Percentiles rank a stretch among this genome's conserved stretches.
Evolutionary conservation across 2,329 filamentous ascomycete genomes (phyloP).

Genomic region (Arachnomyces sp.): DNA sequence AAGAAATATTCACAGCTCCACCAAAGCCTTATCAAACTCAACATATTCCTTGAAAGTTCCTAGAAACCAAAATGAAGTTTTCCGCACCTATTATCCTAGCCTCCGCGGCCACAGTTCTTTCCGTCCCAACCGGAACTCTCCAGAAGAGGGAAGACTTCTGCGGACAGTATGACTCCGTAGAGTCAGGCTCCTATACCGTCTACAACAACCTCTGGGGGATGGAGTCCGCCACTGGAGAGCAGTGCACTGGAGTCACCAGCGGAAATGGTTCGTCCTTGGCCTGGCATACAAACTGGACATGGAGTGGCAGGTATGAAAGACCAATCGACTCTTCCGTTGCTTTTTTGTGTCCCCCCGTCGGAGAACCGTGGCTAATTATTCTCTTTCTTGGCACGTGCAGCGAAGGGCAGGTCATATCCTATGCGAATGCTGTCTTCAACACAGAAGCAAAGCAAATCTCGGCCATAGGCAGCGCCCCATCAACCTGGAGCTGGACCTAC

Average conservation of each 20-base stretch:
- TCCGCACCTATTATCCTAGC: not conserved
- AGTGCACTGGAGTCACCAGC: constrained; percentile 38
- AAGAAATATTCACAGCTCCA: too few relatives aligned
- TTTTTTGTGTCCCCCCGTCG: too few relatives aligned
- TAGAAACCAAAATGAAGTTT: constrained; percentile 2
- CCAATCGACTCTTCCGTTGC: not conserved
- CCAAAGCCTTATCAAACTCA: too few relatives aligned
- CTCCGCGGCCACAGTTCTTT: not conserved
- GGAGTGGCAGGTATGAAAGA: constrained; percentile 30
- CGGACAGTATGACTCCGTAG: constrained; percentile 32
- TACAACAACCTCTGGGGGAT: constrained; percentile 50
- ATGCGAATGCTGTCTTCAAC: constrained; percentile 36
- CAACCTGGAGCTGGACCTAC: constrained; percentile 45
- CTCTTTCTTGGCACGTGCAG: too few relatives aligned
- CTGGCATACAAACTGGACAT: constrained; percentile 41
- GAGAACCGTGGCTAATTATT: too few relatives aligned
- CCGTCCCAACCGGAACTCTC: not conserved
- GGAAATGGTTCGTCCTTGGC: constrained; percentile 28
- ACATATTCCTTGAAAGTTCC: too few relatives aligned
- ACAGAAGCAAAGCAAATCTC: constrained; percentile 28
- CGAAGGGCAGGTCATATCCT: constrained; percentile 36
- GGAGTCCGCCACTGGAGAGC: constrained; percentile 29
- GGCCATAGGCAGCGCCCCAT: constrained; percentile 34
- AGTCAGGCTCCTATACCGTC: constrained; percentile 39
- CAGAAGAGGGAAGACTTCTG: constrained; percentile 21